A percentile compares a stretch with the other conserved stretches of the same genome.
Evolutionary conservation across 208 protist genomes (phyloP).

Genomic region (Trypanosoma theileri): DNA sequence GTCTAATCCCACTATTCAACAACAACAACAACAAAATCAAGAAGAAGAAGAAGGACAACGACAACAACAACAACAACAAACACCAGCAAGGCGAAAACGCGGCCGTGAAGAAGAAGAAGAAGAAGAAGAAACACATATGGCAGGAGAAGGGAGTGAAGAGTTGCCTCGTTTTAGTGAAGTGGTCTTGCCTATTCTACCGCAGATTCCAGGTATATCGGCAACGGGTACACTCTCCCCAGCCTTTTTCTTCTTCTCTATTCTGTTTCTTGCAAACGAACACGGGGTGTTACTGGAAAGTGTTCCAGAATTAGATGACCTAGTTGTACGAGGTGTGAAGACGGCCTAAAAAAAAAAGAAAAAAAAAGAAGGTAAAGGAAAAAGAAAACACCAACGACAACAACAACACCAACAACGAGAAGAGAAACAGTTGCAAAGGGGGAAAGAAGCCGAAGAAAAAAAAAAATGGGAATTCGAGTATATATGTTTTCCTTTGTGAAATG

Average conservation of each 20-base stretch:
- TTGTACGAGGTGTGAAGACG: constrained; percentile 44
- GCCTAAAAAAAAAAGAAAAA: too few relatives aligned
- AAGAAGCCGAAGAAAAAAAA: constrained; percentile 1
- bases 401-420: neutral
- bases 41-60: neutral
- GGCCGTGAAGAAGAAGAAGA: constrained; percentile 14
- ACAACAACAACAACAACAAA: neutral
- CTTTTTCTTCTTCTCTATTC: constrained; percentile 91
- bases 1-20: constrained; percentile 23
- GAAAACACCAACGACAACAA: neutral
- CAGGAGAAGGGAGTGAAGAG: constrained; percentile 8
- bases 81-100: neutral
- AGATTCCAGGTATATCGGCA: constrained; percentile 60
- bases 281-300: constrained; percentile 80
- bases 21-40: constrained; percentile 10
- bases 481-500: too few relatives aligned
- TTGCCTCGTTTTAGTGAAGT: constrained; percentile 68
- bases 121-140: constrained; percentile 4
- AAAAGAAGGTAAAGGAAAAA: neutral
- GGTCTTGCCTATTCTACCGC: constrained; percentile 60
- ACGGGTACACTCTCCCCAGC: constrained; percentile 84
- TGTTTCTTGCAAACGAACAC: constrained; percentile 89
- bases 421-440: neutral
- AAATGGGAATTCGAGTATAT: neutral
- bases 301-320: constrained; percentile 58